Conservation (phyloP, 2,329 filamentous ascomycete genomes). For the Colletotrichum sp. region DNA sequence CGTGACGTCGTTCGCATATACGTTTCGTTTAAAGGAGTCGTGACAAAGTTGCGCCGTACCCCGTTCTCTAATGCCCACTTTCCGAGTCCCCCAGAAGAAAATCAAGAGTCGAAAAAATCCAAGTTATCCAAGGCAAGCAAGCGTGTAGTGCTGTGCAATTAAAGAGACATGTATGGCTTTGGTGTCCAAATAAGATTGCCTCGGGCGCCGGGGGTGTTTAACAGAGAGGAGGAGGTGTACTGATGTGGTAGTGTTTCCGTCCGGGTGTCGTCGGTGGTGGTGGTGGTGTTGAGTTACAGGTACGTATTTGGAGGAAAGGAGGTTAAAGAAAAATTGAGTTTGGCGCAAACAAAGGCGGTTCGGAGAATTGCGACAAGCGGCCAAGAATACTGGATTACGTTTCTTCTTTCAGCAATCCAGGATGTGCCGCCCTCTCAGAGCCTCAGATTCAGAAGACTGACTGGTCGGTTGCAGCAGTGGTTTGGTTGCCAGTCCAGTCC, state of each 20-base stretch:
- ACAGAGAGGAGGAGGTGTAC: background rate
- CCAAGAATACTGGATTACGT: background rate
- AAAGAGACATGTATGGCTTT: background rate
- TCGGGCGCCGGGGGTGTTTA: background rate
- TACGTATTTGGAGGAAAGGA: background rate
- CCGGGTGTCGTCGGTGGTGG: background rate
- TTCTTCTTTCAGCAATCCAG: background rate
- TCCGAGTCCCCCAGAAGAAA: background rate
- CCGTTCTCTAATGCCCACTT: slow-evolving; percentile 12
- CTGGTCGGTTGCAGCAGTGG: slow-evolving; percentile 2
- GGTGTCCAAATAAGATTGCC: slow-evolving; percentile 1
- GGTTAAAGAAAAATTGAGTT: slow-evolving; percentile 9
- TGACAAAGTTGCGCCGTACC: slow-evolving; percentile 12
- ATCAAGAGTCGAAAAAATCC: background rate
- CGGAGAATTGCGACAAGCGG: background rate
- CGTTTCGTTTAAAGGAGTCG: slow-evolving; percentile 18
- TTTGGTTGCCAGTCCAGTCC: background rate
- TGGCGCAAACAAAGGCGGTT: background rate
- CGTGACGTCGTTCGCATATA: slow-evolving; percentile 21
- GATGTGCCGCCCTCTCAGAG: background rate
- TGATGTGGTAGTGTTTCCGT: background rate
- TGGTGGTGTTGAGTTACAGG: background rate
- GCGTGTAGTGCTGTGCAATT: background rate
- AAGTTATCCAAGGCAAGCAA: background rate
- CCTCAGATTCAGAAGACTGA: background rate